phyloP scores from a whole-genome alignment of 345 rosid species.

The Eutrema yunnanense region DNA sequence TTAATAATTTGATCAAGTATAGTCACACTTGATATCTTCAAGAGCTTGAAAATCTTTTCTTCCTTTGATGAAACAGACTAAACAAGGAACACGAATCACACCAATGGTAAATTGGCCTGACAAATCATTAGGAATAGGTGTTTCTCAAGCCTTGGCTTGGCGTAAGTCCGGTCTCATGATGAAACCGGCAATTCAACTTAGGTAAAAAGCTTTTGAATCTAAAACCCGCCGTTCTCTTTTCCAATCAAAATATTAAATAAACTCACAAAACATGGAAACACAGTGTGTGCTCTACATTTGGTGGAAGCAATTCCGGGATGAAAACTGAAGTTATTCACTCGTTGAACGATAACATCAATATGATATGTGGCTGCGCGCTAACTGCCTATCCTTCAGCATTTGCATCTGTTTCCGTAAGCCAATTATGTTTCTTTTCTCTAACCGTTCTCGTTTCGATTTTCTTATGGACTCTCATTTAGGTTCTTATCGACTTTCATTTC shows the following conservation, averaged over 20 bases:
- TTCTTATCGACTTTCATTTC: background rate
- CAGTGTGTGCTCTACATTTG: constrained; percentile 77
- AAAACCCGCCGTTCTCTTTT: background rate
- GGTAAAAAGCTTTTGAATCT: constrained; percentile 34
- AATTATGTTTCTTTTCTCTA: background rate
- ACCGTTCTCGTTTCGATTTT: background rate
- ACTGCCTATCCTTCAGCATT: constrained; percentile 65
- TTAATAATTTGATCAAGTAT: background rate
- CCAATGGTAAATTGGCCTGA: constrained; percentile 93
- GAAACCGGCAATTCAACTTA: constrained; percentile 74
- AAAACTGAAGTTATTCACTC: constrained; percentile 74
- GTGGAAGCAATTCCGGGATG: constrained; percentile 92
- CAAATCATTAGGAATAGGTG: constrained; percentile 64
- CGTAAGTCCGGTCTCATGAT: constrained; percentile 85
- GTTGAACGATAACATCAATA: constrained; percentile 63
- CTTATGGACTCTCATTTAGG: background rate
- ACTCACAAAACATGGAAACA: background rate
- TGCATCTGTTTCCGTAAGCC: constrained; percentile 68
- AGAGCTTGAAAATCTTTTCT: background rate
- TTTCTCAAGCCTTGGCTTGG: constrained; percentile 89
- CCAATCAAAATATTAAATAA: background rate
- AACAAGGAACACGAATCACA: constrained; percentile 82
- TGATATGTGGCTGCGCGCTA: constrained; percentile 67
- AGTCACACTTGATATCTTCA: background rate
- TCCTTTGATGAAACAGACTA: constrained; percentile 50